Evolutionary conservation across 352 stramenopile genomes (phyloP).

Genomic region (Phytopythium boreale): DNA sequence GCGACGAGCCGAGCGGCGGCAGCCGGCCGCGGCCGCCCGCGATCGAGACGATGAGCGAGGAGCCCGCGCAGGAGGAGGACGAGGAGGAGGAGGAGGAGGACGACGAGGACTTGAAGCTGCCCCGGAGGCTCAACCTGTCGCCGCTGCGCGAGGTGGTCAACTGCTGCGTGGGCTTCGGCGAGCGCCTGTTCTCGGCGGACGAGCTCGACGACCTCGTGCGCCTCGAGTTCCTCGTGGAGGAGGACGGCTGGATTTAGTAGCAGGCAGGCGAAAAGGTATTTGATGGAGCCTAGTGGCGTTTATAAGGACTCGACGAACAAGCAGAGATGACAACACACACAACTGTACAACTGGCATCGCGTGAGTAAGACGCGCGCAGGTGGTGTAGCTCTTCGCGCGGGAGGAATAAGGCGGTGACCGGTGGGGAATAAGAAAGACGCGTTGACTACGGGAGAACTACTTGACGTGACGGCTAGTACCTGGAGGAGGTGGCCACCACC

Average conservation of each 20-base stretch:
- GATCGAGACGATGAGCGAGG: constrained; percentile 26
- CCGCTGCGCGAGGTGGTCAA: constrained; percentile 58
- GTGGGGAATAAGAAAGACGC: too few relatives aligned
- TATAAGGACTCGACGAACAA: constrained; percentile 13
- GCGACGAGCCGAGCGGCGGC: constrained; percentile 27
- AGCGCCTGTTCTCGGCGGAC: constrained; percentile 42
- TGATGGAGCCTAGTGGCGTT: too few relatives aligned
- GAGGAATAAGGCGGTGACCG: too few relatives aligned
- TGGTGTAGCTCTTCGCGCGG: too few relatives aligned
- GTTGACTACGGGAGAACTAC: too few relatives aligned
- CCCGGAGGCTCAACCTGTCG: constrained; percentile 33
- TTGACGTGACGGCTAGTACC: background rate
- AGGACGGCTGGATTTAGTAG: constrained; percentile 77
- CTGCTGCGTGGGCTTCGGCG: constrained; percentile 57
- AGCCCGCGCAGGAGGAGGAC: constrained; percentile 23
- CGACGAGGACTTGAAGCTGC: constrained; percentile 38
- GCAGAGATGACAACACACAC: background rate
- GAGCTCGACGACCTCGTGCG: constrained; percentile 66
- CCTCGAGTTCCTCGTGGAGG: constrained; percentile 77
- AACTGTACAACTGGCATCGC: too few relatives aligned
- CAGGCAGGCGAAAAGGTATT: too few relatives aligned
- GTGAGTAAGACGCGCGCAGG: too few relatives aligned
- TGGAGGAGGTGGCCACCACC: too few relatives aligned
- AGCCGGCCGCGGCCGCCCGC: constrained; percentile 12
- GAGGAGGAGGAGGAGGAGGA: constrained; percentile 30